These are phyloP conservation scores for Pleurotus tuber-regium DNA, from an alignment of 768 basidiomycete genomes.

Conservation along the genomic window DNA sequence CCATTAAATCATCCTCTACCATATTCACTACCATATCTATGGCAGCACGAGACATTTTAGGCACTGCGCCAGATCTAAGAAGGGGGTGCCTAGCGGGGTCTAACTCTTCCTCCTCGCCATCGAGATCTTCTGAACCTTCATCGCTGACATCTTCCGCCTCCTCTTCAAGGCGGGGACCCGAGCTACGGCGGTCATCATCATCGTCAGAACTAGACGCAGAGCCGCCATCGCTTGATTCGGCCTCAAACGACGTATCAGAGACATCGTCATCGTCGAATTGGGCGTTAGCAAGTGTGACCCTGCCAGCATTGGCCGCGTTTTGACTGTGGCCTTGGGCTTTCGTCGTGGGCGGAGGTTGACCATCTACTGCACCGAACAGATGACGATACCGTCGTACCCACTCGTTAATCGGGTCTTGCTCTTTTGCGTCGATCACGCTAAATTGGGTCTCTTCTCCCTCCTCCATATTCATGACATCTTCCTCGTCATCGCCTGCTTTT, in stretches of 20 bases:
- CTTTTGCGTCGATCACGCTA: slow-evolving; percentile 67
- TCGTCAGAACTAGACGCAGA: slow-evolving; percentile 30
- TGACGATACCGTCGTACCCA: slow-evolving; percentile 63
- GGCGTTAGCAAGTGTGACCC: slow-evolving; percentile 19
- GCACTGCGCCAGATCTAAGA: slow-evolving; percentile 64
- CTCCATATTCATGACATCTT: slow-evolving; percentile 39
- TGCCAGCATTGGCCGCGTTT: slow-evolving; percentile 23
- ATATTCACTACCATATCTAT: slow-evolving; percentile 66
- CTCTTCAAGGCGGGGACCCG: slow-evolving; percentile 25
- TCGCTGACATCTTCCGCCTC: slow-evolving; percentile 30
- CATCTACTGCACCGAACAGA: slow-evolving; percentile 45
- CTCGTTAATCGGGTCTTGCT: slow-evolving; percentile 59
- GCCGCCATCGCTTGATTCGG: slow-evolving; percentile 32
- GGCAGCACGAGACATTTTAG: slow-evolving; percentile 62
- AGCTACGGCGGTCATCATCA: slow-evolving; percentile 19
- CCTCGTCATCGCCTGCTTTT: slow-evolving; percentile 27
- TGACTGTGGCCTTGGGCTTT: background rate
- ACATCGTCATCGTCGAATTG: slow-evolving; percentile 40
- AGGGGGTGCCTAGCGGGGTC: slow-evolving; percentile 59
- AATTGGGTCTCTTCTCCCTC: slow-evolving; percentile 63
- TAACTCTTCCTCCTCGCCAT: slow-evolving; percentile 42
- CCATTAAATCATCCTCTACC: slow-evolving; percentile 51
- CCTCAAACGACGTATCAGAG: slow-evolving; percentile 43
- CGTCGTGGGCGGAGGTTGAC: background rate
- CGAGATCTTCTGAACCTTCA: slow-evolving; percentile 29